A percentile compares a stretch with the other conserved stretches of the same genome.
phyloP scores from a whole-genome alignment of 495 filamentous ascomycete genomes.

The Podospora pseudoanserina region DNA sequence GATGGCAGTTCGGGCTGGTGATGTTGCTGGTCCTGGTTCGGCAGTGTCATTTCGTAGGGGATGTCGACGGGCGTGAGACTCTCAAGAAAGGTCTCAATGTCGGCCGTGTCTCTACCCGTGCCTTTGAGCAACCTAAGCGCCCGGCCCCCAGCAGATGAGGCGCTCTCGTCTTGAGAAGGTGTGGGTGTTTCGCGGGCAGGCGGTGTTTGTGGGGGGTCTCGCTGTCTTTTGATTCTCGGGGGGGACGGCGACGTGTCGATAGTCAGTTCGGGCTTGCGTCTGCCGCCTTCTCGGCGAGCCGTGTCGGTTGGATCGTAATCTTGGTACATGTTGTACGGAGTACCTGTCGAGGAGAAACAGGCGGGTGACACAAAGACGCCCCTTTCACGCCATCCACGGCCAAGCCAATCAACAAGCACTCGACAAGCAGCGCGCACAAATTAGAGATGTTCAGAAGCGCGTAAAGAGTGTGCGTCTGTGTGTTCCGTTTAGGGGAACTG shows the following conservation, averaged over 20 bases:
- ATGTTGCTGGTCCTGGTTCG: conserved; percentile 21
- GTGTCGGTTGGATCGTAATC: conserved; percentile 19
- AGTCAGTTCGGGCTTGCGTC: conserved; percentile 29
- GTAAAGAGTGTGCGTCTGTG: conserved; percentile 30
- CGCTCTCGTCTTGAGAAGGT: conserved; percentile 16
- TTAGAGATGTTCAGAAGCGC: conserved; percentile 13
- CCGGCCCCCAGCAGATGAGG: conserved; percentile 17
- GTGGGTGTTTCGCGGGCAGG: conserved; percentile 17
- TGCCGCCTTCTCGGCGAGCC: conserved; percentile 19
- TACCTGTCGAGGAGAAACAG: conserved; percentile 12
- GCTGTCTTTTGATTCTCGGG: conserved; percentile 7
- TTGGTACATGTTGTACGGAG: not conserved
- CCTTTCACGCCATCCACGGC: conserved; percentile 15
- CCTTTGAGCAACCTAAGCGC: conserved; percentile 25
- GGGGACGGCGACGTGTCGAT: conserved; percentile 29
- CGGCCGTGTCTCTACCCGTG: conserved; percentile 23
- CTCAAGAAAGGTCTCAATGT: conserved; percentile 37
- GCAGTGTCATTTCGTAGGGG: conserved; percentile 26
- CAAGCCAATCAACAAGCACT: conserved; percentile 1
- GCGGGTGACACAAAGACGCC: conserved; percentile 20
- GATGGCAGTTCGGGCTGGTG: conserved; percentile 20
- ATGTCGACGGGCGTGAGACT: conserved; percentile 33
- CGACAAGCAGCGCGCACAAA: not conserved
- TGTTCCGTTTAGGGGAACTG: conserved; percentile 8
- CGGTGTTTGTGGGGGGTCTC: conserved; percentile 23